phyloP scores from a whole-genome alignment of 192 early-diverging fungal genomes.

The Dissophora ornata region DNA sequence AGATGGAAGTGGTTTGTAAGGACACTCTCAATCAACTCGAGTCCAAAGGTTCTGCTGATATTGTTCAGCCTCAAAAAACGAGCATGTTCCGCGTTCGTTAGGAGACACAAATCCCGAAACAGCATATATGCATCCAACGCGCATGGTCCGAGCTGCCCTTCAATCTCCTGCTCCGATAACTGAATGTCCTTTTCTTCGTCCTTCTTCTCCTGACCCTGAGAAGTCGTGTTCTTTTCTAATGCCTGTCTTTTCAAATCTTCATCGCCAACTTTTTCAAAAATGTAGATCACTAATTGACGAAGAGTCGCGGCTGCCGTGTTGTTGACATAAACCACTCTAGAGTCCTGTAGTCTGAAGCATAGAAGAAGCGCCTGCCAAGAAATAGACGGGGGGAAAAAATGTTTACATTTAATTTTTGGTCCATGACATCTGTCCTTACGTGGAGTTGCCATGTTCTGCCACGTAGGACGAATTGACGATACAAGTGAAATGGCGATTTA shows the following conservation, averaged over 20 bases:
- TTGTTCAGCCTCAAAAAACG: conserved; percentile 65
- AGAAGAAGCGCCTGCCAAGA: conserved; percentile 74
- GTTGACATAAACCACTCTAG: conserved; percentile 82
- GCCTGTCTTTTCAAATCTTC: conserved; percentile 64
- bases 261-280: conserved; percentile 84
- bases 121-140: conserved; percentile 89
- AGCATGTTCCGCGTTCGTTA: conserved; percentile 76
- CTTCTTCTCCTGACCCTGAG: background rate
- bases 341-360: conserved; percentile 87
- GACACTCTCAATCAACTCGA: conserved; percentile 94
- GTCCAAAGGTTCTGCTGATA: conserved; percentile 79
- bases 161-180: conserved; percentile 16
- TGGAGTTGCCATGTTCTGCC: background rate
- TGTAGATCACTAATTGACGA: conserved; percentile 83
- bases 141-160: conserved; percentile 63
- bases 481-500: no score
- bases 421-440: no score
- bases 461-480: no score
- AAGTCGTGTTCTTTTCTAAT: conserved; percentile 26
- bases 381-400: background rate
- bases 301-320: conserved; percentile 90
- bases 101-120: conserved; percentile 89
- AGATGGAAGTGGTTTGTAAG: conserved; percentile 81
- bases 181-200: background rate
- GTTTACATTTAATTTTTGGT: background rate